These are phyloP conservation scores for Starmerella gropengiesseri DNA, from an alignment of 805 yeast species.

Conservation along the genomic window DNA sequence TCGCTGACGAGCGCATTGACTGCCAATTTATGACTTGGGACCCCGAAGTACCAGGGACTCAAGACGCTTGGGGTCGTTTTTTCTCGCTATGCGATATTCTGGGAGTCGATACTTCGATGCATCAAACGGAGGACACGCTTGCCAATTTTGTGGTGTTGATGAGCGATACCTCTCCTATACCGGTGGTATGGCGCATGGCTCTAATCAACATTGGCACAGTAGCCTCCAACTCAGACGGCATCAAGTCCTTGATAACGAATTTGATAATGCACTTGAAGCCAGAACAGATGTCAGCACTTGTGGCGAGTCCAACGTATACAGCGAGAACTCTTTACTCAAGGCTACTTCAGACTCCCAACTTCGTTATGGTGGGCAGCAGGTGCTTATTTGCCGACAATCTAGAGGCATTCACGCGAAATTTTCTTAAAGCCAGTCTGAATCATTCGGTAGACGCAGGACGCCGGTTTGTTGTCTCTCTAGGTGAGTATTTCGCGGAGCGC, in stretches of 20 bases:
- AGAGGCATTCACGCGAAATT: conserved; percentile 30
- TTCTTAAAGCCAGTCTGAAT: conserved; percentile 32
- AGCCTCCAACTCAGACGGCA: conserved; percentile 65
- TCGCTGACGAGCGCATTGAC: conserved; percentile 26
- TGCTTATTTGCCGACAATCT: conserved; percentile 54
- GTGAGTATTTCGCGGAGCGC: conserved; percentile 39
- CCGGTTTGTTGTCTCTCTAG: conserved; percentile 27
- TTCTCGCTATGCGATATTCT: conserved; percentile 67
- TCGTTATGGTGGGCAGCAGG: conserved; percentile 29
- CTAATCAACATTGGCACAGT: conserved; percentile 61
- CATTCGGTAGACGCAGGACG: conserved; percentile 28
- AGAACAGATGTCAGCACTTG: conserved; percentile 38
- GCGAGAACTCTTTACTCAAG: conserved; percentile 43
- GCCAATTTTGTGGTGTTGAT: conserved; percentile 50
- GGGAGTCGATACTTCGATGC: conserved; percentile 74
- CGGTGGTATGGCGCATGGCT: conserved; percentile 61
- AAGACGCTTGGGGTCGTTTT: conserved; percentile 56
- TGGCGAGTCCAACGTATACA: conserved; percentile 35
- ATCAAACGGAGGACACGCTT: conserved; percentile 72
- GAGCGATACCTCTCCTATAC: conserved; percentile 40
- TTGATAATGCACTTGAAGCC: conserved; percentile 44
- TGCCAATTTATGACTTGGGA: conserved; percentile 39
- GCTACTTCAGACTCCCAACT: conserved; percentile 54
- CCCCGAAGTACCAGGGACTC: conserved; percentile 2
- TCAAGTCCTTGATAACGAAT: conserved; percentile 50